Evolutionary conservation across 495 filamentous ascomycete species (phyloP).

Genomic region (Immersiella caudata): DNA sequence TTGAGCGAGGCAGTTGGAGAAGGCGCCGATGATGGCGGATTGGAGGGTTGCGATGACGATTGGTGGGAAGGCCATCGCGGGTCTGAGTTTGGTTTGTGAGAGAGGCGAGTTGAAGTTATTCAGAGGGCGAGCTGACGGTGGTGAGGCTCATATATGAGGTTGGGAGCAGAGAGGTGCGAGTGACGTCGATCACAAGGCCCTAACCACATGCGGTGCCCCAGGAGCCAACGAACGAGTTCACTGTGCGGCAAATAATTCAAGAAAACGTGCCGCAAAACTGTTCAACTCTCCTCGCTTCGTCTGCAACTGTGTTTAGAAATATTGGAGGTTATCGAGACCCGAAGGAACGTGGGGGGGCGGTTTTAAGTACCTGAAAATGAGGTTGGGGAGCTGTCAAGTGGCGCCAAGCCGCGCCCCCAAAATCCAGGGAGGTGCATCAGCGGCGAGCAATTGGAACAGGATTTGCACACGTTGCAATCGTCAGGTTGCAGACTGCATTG

Average conservation of each 20-base stretch:
- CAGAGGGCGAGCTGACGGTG: background rate
- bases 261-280: background rate
- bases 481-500: constrained; percentile 4
- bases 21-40: constrained; percentile 66
- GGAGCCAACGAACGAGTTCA: background rate
- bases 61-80: constrained; percentile 50
- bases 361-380: constrained; percentile 4
- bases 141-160: background rate
- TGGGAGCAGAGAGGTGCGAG: background rate
- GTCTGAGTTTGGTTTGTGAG: background rate
- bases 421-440: background rate
- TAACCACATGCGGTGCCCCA: background rate
- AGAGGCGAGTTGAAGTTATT: background rate
- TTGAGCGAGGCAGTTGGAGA: constrained; percentile 85
- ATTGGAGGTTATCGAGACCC: background rate
- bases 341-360: background rate
- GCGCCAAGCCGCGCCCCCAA: constrained; percentile 7
- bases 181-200: background rate
- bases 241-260: background rate
- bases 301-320: background rate
- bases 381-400: background rate
- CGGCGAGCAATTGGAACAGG: background rate
- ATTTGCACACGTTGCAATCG: constrained; percentile 2
- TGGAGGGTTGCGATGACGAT: constrained; percentile 70
- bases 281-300: background rate